Evolutionary conservation across 2,329 filamentous ascomycete genomes (phyloP).

Genomic region (Aspergillus sp.): DNA sequence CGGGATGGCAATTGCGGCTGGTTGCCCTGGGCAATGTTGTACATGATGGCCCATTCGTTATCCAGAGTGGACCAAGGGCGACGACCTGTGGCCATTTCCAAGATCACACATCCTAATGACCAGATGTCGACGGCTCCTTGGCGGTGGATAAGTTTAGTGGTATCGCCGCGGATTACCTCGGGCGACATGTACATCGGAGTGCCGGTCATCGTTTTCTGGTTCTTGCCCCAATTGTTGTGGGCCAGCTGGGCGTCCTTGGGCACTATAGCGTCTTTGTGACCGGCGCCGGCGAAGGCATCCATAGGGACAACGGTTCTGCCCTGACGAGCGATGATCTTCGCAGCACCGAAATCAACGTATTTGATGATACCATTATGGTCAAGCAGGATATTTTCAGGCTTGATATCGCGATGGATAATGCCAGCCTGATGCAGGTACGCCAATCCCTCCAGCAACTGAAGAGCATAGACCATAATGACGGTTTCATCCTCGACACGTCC

Average conservation of each 20-base stretch:
- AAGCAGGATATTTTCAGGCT: conserved; percentile 94
- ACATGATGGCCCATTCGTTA: conserved; percentile 99
- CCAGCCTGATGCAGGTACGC: conserved; percentile 89
- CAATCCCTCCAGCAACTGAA: conserved; percentile 91
- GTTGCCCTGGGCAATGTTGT: conserved; percentile 97
- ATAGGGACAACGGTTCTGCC: conserved; percentile 79
- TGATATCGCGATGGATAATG: conserved; percentile 96
- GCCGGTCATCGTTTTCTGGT: conserved; percentile 91
- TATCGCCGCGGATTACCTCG: conserved; percentile 92
- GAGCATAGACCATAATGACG: conserved; percentile 92
- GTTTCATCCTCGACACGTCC: conserved; percentile 97
- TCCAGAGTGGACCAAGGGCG: conserved; percentile 94
- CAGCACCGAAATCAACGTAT: conserved; percentile 97
- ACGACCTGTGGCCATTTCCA: conserved; percentile 95
- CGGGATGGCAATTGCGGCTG: conserved; percentile 77
- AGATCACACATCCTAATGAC: conserved; percentile 93
- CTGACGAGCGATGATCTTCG: conserved; percentile 93
- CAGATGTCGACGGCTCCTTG: conserved; percentile 91
- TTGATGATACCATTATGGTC: conserved; percentile 99
- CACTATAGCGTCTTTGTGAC: conserved; percentile 38
- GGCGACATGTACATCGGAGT: conserved; percentile 99
- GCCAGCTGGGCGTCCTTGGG: conserved; percentile 34
- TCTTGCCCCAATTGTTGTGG: conserved; percentile 41
- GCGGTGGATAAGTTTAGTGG: conserved; percentile 69
- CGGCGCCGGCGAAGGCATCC: conserved; percentile 53